phyloP scores from a whole-genome alignment of 2,329 filamentous ascomycete genomes.

The Pseudogymnoascus pannorum region DNA sequence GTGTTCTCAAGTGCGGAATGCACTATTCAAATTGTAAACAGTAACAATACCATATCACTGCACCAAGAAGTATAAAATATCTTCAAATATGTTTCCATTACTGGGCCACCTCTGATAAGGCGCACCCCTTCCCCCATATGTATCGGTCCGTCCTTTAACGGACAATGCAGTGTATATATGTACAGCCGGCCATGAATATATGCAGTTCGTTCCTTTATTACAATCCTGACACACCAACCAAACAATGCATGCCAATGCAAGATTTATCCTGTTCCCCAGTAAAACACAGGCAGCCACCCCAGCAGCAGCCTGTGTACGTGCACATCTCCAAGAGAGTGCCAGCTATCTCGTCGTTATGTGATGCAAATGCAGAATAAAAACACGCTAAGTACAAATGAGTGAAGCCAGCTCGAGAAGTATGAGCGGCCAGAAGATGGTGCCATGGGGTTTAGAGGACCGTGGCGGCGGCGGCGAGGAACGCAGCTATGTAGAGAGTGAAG shows the following conservation, averaged over 20 bases:
- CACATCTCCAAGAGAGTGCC: neutral
- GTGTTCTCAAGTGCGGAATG: neutral
- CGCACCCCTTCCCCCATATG: neutral
- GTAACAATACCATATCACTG: neutral
- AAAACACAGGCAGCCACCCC: neutral
- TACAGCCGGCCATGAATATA: conserved; percentile 7
- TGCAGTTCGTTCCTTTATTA: neutral
- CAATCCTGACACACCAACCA: neutral
- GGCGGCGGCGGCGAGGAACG: neutral
- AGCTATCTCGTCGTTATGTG: conserved; percentile 4
- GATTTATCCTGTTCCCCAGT: neutral
- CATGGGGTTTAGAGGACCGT: neutral
- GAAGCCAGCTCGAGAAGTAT: neutral
- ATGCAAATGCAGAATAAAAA: conserved; percentile 4
- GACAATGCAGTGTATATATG: conserved; percentile 5
- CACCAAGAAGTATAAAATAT: neutral
- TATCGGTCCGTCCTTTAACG: neutral
- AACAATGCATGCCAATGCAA: neutral
- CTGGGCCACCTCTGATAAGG: neutral
- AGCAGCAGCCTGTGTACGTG: neutral
- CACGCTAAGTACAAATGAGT: conserved; percentile 6
- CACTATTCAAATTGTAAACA: neutral
- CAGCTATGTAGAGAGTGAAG: neutral
- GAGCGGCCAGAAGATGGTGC: neutral
- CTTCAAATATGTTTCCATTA: conserved; percentile 6